Evolutionary conservation across 306 rosid species (phyloP), one percentile per base, ranked within the genome.

Genomic region (Fragaria iinumae): DNA sequence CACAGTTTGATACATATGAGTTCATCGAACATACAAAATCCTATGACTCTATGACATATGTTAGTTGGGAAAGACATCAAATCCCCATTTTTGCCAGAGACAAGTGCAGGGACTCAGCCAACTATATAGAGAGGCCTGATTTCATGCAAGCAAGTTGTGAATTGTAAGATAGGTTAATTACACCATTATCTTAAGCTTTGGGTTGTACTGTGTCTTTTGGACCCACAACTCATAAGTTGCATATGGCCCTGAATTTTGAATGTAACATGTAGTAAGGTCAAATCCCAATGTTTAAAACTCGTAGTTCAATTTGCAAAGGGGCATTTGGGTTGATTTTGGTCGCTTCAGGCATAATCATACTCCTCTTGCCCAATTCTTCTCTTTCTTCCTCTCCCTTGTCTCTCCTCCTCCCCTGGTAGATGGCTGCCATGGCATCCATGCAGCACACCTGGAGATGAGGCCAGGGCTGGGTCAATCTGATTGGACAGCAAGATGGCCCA

Each of bases 1-100:
- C 74, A 75, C 81, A 86, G 77, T 78, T 79, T 70, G 39, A 76
- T 12, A 76, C 36, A 69, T 64, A 36, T 75, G 77, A 72, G 70
- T 74, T 44, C 21, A 65, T 79, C 68, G 55, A 38, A 56, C 72
- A 27, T 14, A 69, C 23, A 67, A 38, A 47, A 10, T 32, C 43
- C 39, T 62, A 64, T 36, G 45, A 34, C 8, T 62, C 8, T 32
- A 56, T n/a, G 67, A 80, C 55, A 74, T 73, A 74, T 38, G 69
- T 7, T 64, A 63, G 56, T 63, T 66, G 23, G 39, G 53, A 43
- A 77, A 77, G 52, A 77, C 7, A 73, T 62, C 14, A 74, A 74
- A 41, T 23, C 53, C 53, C 27, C 80, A 60, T 36, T 39, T 27
- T 50, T 48, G 32, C 72, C 29, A 16, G 49, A 63, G 10, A 72